A percentile compares a stretch with the other conserved stretches of the same genome.
These are phyloP conservation scores for Cystobasidium pallidum DNA, from an alignment of 1,284 basidiomycete species.

Conservation along the genomic window DNA sequence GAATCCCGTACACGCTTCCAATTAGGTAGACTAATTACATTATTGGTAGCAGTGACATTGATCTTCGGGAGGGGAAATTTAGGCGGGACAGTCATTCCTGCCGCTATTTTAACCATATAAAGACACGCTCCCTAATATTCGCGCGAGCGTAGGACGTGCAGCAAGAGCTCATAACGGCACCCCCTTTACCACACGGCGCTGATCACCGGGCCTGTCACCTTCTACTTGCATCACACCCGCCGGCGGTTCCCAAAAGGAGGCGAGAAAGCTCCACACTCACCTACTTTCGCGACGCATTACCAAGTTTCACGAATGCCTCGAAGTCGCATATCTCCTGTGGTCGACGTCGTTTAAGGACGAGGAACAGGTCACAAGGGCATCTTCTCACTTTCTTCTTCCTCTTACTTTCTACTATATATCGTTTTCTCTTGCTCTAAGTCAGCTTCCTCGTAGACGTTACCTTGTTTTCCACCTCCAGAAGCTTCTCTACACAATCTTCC, in stretches of 20 bases:
- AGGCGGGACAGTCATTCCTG: not conserved
- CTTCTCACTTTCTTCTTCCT: not conserved
- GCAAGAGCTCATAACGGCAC: not conserved
- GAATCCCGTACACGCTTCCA: not conserved
- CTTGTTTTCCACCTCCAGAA: not conserved
- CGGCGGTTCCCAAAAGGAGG: not conserved
- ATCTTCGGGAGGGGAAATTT: not conserved
- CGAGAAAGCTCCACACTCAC: not conserved
- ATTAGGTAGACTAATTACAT: not conserved
- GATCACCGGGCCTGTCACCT: constrained; percentile 2
- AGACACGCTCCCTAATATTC: not conserved
- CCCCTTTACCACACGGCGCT: not conserved
- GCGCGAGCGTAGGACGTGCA: not conserved
- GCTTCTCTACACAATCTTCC: constrained; percentile 4
- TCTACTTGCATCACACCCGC: constrained; percentile 6
- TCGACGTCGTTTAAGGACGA: not conserved
- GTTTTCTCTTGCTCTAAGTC: not conserved
- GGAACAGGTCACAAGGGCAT: not conserved
- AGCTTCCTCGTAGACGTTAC: not conserved
- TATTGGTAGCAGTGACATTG: not conserved
- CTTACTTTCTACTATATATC: not conserved
- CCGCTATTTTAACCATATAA: not conserved
- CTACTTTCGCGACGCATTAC: not conserved
- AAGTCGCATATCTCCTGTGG: not conserved
- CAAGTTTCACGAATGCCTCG: not conserved